phyloP scores from a whole-genome alignment of 1,284 basidiomycete genomes.

The Amylostereum chailletii region DNA sequence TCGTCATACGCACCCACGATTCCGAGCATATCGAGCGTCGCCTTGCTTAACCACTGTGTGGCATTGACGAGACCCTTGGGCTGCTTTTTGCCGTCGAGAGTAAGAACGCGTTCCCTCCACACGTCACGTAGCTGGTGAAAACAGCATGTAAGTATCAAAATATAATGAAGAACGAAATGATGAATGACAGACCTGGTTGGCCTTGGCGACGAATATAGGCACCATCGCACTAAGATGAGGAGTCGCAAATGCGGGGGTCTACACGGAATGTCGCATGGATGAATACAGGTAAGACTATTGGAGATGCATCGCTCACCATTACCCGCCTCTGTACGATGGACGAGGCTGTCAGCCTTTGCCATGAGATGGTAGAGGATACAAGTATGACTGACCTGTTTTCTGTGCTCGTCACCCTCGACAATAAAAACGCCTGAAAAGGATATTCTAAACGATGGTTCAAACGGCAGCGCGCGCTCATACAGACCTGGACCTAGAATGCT shows the following conservation, averaged over 20 bases:
- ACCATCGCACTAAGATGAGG: slow-evolving; percentile 22
- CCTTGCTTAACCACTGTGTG: not conserved
- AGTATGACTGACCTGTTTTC: not conserved
- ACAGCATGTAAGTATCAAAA: not conserved
- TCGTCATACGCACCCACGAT: not conserved
- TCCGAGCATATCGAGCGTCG: not conserved
- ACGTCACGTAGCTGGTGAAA: slow-evolving; percentile 17
- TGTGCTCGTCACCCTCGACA: not conserved
- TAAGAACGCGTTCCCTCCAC: slow-evolving; percentile 8
- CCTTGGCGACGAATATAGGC: slow-evolving; percentile 22
- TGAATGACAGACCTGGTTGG: slow-evolving; percentile 14
- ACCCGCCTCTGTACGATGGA: not conserved
- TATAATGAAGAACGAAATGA: not conserved
- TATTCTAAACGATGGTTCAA: too few relatives aligned
- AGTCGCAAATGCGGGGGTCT: slow-evolving; percentile 25
- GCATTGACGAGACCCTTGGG: slow-evolving; percentile 24
- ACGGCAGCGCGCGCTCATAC: too few relatives aligned
- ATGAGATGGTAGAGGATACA: too few relatives aligned
- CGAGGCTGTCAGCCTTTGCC: not conserved
- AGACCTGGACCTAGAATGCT: too few relatives aligned
- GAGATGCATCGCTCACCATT: not conserved
- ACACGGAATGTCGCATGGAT: not conserved
- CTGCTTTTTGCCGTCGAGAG: too few relatives aligned
- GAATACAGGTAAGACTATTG: too few relatives aligned
- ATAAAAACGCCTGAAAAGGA: not conserved